phyloP scores from a whole-genome alignment of 1,284 basidiomycete species.

The Boletellus deceptivus region DNA sequence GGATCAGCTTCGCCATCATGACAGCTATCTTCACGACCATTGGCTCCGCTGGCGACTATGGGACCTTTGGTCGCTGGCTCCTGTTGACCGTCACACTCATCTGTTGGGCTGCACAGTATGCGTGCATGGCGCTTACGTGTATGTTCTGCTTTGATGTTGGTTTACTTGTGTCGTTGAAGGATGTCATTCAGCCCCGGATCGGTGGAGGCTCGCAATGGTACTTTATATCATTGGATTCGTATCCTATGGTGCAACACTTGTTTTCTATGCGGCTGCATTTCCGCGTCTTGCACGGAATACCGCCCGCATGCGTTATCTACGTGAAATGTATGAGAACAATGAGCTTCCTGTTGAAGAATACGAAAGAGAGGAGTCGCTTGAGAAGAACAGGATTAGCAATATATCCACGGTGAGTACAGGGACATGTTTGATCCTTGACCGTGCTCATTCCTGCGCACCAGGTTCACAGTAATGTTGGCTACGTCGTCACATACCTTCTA shows the following conservation, averaged over 20 bases:
- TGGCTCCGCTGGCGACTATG: constrained; percentile 80
- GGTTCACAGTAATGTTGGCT: constrained; percentile 78
- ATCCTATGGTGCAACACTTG: constrained; percentile 71
- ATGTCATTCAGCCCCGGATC: constrained; percentile 46
- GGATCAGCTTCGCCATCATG: constrained; percentile 78
- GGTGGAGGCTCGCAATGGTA: constrained; percentile 75
- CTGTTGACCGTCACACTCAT: constrained; percentile 69
- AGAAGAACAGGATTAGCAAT: constrained; percentile 85
- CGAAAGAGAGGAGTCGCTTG: constrained; percentile 73
- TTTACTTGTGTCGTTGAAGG: not conserved
- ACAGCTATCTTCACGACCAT: constrained; percentile 79
- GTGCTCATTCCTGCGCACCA: constrained; percentile 28
- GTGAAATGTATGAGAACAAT: constrained; percentile 57
- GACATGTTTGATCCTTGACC: not conserved
- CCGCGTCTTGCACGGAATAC: constrained; percentile 83
- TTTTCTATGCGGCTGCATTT: constrained; percentile 82
- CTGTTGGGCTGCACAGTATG: constrained; percentile 79
- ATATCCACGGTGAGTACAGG: constrained; percentile 65
- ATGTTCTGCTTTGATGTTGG: constrained; percentile 17
- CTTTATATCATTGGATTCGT: constrained; percentile 83
- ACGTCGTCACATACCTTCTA: constrained; percentile 61
- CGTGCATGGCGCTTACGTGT: constrained; percentile 71
- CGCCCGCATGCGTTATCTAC: constrained; percentile 57
- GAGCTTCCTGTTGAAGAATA: constrained; percentile 62
- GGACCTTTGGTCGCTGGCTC: constrained; percentile 75